phyloP scores from a whole-genome alignment of 257 asterid genomes.

The Echium plantagineum region DNA sequence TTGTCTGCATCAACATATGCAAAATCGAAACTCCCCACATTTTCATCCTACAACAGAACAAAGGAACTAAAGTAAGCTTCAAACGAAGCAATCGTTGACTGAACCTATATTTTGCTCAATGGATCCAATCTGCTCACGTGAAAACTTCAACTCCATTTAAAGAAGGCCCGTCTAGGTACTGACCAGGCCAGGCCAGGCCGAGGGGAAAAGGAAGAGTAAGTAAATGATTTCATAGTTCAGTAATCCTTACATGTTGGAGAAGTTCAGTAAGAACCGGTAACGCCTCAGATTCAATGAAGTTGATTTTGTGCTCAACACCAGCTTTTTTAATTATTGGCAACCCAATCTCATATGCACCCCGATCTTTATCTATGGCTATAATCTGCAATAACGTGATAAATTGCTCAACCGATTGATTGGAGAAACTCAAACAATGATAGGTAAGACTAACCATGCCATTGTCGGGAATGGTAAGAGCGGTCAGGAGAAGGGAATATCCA shows the following conservation, averaged over 20 bases:
- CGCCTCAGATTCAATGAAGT: conserved; percentile 40
- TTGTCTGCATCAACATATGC: conserved; percentile 37
- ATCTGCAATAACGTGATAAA: conserved; percentile 10
- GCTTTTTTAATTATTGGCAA: conserved; percentile 36
- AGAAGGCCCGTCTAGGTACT: no score
- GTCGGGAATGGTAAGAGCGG: conserved; percentile 21
- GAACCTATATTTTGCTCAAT: no score
- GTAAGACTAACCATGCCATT: conserved; percentile 8
- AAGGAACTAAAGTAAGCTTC: not conserved
- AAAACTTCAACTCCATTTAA: no score
- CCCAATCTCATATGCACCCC: conserved; percentile 21
- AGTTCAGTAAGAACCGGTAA: conserved; percentile 35
- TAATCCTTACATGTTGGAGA: conserved; percentile 26
- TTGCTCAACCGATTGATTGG: not conserved
- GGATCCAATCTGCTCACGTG: no score
- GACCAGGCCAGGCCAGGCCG: no score
- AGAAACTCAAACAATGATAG: not conserved
- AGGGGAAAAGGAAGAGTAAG: not conserved
- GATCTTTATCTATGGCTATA: conserved; percentile 25
- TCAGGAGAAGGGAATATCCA: conserved; percentile 25
- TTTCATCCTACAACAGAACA: conserved; percentile 18
- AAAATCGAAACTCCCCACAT: conserved; percentile 22
- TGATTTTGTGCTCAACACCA: conserved; percentile 42
- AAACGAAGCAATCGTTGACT: no score
- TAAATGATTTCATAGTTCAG: not conserved